These are phyloP conservation scores for Aspergillus sp. DNA, from an alignment of 2,329 filamentous ascomycete genomes.

Conservation along the genomic window DNA sequence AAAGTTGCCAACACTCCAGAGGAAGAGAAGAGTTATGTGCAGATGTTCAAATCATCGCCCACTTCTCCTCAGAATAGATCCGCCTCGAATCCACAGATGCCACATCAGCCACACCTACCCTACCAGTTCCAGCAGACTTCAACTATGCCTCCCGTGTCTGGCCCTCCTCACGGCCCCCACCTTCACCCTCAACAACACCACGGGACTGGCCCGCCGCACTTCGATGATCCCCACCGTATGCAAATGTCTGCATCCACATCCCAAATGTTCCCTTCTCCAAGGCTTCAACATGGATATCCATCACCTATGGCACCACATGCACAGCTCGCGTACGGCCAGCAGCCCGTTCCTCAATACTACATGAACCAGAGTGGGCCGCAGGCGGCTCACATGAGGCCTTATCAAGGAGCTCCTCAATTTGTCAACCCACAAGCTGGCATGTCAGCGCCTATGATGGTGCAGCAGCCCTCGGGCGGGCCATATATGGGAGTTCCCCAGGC, in stretches of 20 bases:
- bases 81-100: slow-evolving; percentile 64
- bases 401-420: slow-evolving; percentile 71
- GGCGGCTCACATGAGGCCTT: slow-evolving; percentile 69
- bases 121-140: slow-evolving; percentile 77
- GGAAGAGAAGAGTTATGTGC: slow-evolving; percentile 73
- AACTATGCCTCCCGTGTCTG: slow-evolving; percentile 66
- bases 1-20: slow-evolving; percentile 65
- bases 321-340: slow-evolving; percentile 71
- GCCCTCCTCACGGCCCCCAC: slow-evolving; percentile 74
- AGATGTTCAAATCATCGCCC: slow-evolving; percentile 72
- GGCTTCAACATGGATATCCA: slow-evolving; percentile 70
- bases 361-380: slow-evolving; percentile 69
- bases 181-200: slow-evolving; percentile 75
- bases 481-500: slow-evolving; percentile 73
- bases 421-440: slow-evolving; percentile 71
- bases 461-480: slow-evolving; percentile 64
- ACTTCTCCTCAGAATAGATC: slow-evolving; percentile 69
- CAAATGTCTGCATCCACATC: slow-evolving; percentile 77
- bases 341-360: slow-evolving; percentile 70
- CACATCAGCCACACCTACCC: slow-evolving; percentile 82
- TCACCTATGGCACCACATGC: slow-evolving; percentile 67
- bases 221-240: slow-evolving; percentile 83
- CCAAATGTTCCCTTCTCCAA: slow-evolving; percentile 82
- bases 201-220: slow-evolving; percentile 65
- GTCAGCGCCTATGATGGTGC: slow-evolving; percentile 80